Evolutionary conservation across 2,329 filamentous ascomycete species (phyloP).

Genomic region (Ophiostoma australiae): DNA sequence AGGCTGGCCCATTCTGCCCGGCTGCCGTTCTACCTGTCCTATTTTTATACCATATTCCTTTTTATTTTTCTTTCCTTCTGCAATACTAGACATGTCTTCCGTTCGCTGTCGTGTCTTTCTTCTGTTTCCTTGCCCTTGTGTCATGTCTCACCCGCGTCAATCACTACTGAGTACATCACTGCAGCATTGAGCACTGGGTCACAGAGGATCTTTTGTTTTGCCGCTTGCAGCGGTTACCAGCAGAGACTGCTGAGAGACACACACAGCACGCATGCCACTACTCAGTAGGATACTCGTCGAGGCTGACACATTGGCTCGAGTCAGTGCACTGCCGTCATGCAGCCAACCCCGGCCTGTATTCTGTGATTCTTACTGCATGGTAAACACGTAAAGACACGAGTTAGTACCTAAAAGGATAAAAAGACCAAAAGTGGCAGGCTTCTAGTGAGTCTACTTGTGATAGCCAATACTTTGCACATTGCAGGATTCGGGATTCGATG

Average conservation of each 20-base stretch:
- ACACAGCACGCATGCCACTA: not conserved
- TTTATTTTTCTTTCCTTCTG: not conserved
- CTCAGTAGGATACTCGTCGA: not conserved
- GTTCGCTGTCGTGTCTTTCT: not conserved
- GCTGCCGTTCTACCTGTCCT: not conserved
- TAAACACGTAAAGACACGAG: not conserved
- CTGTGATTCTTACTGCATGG: no score
- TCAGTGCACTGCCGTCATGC: constrained; percentile 6
- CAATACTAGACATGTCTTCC: not conserved
- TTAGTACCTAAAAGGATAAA: not conserved
- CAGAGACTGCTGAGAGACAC: not conserved
- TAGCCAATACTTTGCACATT: no score
- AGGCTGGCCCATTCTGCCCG: not conserved
- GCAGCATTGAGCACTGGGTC: not conserved
- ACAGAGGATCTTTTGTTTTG: not conserved
- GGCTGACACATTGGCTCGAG: constrained; percentile 3
- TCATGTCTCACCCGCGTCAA: not conserved
- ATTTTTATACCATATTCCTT: constrained; percentile 9
- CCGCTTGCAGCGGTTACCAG: constrained; percentile 4
- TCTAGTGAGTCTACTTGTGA: no score
- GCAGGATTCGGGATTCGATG: not conserved
- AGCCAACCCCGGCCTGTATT: not conserved
- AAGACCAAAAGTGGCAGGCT: not conserved
- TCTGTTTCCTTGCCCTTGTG: not conserved
- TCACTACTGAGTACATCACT: not conserved